Conservation (phyloP, 768 basidiomycete species). For the Gloeostereum incarnatum region DNA sequence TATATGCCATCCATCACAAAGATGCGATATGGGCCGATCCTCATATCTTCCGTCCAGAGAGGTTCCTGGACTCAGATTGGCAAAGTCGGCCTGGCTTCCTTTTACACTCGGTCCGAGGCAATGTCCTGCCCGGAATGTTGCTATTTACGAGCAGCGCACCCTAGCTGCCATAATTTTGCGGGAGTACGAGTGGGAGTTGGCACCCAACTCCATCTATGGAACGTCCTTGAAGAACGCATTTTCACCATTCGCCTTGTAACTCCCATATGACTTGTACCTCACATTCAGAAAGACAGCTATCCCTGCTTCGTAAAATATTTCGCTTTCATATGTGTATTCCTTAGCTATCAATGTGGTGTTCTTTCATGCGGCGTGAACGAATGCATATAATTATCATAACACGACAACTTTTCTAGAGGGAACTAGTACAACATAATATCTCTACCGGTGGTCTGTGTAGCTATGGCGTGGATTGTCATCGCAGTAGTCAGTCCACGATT, state of each 20-base stretch:
- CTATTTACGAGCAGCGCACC: conserved; percentile 7
- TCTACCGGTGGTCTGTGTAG: too few relatives aligned
- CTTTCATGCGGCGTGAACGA: too few relatives aligned
- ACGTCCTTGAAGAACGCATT: conserved; percentile 4
- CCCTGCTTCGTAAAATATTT: too few relatives aligned
- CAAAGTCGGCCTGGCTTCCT: neutral
- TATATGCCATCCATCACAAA: conserved; percentile 5
- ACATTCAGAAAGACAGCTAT: neutral
- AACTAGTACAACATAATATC: too few relatives aligned
- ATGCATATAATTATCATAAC: too few relatives aligned
- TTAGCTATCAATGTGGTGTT: too few relatives aligned
- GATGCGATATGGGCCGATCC: conserved; percentile 4
- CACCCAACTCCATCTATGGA: conserved; percentile 1
- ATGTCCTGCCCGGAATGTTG: conserved; percentile 9
- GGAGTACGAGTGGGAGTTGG: conserved; percentile 5
- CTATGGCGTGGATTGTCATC: conserved; percentile 43
- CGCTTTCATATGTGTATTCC: too few relatives aligned
- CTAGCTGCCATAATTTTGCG: conserved; percentile 3
- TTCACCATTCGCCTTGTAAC: conserved; percentile 5
- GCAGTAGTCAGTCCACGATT: conserved; percentile 49
- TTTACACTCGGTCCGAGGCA: conserved; percentile 6
- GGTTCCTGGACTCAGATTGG: conserved; percentile 3
- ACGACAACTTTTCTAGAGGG: too few relatives aligned
- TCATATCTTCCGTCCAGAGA: neutral
- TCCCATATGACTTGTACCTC: conserved; percentile 6